phyloP scores from a whole-genome alignment of 495 filamentous ascomycete species.

The Penicillium cosmopolitanum region DNA sequence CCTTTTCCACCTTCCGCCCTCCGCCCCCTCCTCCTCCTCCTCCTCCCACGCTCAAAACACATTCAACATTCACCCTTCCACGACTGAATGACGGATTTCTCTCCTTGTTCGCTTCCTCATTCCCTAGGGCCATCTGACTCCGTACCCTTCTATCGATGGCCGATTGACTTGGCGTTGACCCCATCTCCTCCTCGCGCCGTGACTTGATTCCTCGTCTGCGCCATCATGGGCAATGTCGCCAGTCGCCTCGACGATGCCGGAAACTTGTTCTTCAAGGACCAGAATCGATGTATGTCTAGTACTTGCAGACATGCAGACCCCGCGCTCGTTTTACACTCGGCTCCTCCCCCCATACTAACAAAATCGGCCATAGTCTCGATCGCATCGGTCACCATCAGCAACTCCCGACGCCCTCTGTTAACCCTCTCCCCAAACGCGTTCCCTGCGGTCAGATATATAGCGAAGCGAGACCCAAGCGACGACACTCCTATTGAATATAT shows the following conservation, averaged over 20 bases:
- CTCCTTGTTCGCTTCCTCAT: too few relatives aligned
- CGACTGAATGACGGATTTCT: neutral
- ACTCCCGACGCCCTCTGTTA: slow-evolving; percentile 72
- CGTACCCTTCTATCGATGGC: slow-evolving; percentile 39
- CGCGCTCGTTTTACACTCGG: neutral
- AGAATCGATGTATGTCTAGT: slow-evolving; percentile 70
- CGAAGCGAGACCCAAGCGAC: slow-evolving; percentile 75
- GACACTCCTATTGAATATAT: slow-evolving; percentile 83
- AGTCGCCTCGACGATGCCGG: slow-evolving; percentile 89
- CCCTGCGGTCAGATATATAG: slow-evolving; percentile 78
- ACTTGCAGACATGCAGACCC: too few relatives aligned
- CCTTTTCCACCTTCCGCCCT: too few relatives aligned
- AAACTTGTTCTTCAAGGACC: slow-evolving; percentile 84
- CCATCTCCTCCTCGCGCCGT: slow-evolving; percentile 35
- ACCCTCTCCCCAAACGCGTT: slow-evolving; percentile 86
- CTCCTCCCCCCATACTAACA: neutral
- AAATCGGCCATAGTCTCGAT: slow-evolving; percentile 68
- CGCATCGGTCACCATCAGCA: slow-evolving; percentile 77
- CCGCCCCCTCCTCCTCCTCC: too few relatives aligned
- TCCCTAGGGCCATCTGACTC: slow-evolving; percentile 4
- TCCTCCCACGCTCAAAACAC: too few relatives aligned
- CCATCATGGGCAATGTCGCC: slow-evolving; percentile 86
- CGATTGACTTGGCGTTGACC: slow-evolving; percentile 32
- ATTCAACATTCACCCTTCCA: too few relatives aligned
- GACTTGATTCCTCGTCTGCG: slow-evolving; percentile 26